Evolutionary conservation across 345 rosid species (phyloP).

Genomic region (Eucalyptus decipiens): DNA sequence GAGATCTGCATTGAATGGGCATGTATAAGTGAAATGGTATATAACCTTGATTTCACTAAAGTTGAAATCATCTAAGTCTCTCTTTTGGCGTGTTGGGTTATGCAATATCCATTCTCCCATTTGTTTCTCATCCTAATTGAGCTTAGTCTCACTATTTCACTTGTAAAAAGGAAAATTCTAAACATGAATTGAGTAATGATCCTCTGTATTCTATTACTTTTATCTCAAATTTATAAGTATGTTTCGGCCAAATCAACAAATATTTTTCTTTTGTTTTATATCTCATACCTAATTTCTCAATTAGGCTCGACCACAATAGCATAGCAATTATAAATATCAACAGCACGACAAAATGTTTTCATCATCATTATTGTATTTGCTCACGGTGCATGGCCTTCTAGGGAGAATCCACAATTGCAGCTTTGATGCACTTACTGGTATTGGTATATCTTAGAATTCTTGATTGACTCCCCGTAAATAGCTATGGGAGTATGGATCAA

Average conservation of each 20-base stretch:
- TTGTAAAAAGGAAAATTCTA: background rate
- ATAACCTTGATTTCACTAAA: background rate
- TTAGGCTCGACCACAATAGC: background rate
- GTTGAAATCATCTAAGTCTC: background rate
- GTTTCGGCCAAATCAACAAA: background rate
- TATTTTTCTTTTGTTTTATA: background rate
- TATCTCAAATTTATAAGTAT: background rate
- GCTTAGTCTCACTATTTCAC: background rate
- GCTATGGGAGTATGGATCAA: background rate
- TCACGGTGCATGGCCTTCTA: background rate
- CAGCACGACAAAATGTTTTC: background rate
- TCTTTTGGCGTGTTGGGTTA: background rate
- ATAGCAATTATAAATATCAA: background rate
- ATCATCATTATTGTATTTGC: background rate
- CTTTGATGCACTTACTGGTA: background rate
- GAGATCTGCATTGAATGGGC: background rate
- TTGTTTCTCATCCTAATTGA: background rate
- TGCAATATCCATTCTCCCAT: background rate
- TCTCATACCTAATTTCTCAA: background rate
- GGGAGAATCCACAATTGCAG: background rate
- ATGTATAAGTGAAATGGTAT: background rate
- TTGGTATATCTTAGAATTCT: background rate
- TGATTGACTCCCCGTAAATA: background rate
- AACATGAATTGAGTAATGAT: background rate
- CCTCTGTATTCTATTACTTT: background rate